Base-by-base conservation (phyloP, 768 basidiomycete species). In the Calvatia gigantea region DNA sequence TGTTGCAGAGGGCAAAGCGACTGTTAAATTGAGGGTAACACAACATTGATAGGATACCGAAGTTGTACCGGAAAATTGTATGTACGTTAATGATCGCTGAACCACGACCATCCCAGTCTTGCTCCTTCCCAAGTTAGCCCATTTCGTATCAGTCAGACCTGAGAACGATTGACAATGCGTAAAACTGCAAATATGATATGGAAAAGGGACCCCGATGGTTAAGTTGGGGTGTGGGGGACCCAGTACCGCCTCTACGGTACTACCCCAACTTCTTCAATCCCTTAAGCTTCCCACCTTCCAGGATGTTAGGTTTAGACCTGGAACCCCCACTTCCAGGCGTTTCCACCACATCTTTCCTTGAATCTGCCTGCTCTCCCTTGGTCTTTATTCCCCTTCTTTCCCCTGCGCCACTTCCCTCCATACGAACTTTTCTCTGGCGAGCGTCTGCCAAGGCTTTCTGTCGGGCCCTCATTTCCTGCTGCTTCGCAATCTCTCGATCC, bases 41-140 rank as follows among this genome's bases (percentile, higher is more conserved):
- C 15, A 48, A 12, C n/a, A n/a, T 19, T n/a, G 5, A 19, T 43
- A 75, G 1, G 72, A 61, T 75, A 77, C 15, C 71, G 72, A 11
- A 76, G 47, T 57, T 72, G 60, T 25, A 78, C 67, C 25, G 75
- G 69, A n/a, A 73, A 75, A 21, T 17, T 2, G 71, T 68, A 15
- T 72, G 63, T 33, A 59, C 51, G 3, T 66, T 61, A 80, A 47
- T 74, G 73, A 60, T 73, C 75, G 56, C 78, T 72, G 62, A 78
- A 84, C 15, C 82, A 12, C 9, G 78, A 58, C 83, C 82, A 84
- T 58, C 68, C 70, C 19, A 81, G 41, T 28, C 73, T 72, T 61
- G 84, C 77, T 50, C n/a, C n/a, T n/a, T n/a, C n/a, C n/a, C n/a
- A n/a, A n/a, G n/a, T n/a, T n/a, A n/a, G n/a, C n/a, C n/a, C n/a